phyloP scores from a whole-genome alignment of 495 filamentous ascomycete species.

The Pyrenula aspistea region DNA sequence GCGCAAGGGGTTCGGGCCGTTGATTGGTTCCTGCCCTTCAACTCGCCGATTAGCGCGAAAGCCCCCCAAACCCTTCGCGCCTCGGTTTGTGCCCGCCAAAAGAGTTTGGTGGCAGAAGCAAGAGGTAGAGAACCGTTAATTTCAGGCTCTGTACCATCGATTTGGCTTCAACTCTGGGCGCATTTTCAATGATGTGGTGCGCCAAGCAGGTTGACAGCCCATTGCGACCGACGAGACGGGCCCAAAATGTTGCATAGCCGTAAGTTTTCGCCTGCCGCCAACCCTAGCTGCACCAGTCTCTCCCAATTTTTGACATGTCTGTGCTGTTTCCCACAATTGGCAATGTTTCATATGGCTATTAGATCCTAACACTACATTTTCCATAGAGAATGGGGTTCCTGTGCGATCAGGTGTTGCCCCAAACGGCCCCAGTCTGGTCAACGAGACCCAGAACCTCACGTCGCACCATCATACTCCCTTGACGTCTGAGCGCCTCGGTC shows the following conservation, averaged over 20 bases:
- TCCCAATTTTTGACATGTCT: conserved; percentile 1
- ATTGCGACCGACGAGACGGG: background rate
- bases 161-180: background rate
- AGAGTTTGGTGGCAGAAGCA: background rate
- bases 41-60: background rate
- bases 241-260: background rate
- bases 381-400: conserved; percentile 6
- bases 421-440: conserved; percentile 18
- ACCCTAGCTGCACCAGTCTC: conserved; percentile 10
- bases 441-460: conserved; percentile 27
- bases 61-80: background rate
- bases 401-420: conserved; percentile 4
- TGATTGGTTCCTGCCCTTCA: background rate
- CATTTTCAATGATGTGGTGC: background rate
- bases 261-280: background rate
- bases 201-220: background rate
- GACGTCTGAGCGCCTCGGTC: conserved; percentile 26
- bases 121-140: background rate
- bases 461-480: conserved; percentile 31
- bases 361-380: conserved; percentile 11
- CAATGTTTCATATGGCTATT: conserved; percentile 5
- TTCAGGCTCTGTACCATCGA: background rate
- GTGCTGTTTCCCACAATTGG: conserved; percentile 11
- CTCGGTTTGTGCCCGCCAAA: background rate
- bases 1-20: background rate